A percentile compares a stretch with the other conserved stretches of the same genome.
phyloP scores from a whole-genome alignment of 2,329 filamentous ascomycete species.

The Sclerotinia trifoliorum region DNA sequence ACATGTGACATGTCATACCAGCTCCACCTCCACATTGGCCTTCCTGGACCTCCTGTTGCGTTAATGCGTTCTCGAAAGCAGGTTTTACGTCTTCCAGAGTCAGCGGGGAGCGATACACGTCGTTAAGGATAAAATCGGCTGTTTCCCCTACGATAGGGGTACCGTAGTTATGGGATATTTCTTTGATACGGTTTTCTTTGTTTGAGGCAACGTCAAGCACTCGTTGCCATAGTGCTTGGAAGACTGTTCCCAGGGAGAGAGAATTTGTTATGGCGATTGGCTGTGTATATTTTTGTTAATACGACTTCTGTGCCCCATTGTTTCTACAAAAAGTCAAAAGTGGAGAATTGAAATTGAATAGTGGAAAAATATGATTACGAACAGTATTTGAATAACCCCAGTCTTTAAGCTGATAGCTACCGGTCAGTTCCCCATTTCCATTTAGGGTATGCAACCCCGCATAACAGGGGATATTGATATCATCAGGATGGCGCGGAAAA shows the following conservation, averaged over 20 bases:
- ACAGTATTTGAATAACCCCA: constrained; percentile 39
- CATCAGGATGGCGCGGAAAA: constrained; percentile 34
- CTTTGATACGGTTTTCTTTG: constrained; percentile 26
- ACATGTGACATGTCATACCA: constrained; percentile 64
- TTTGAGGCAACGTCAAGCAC: constrained; percentile 23
- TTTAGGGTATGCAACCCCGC: constrained; percentile 37
- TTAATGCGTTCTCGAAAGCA: constrained; percentile 52
- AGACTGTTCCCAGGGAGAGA: constrained; percentile 41
- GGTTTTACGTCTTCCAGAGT: constrained; percentile 53
- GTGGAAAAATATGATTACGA: constrained; percentile 6
- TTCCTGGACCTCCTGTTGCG: constrained; percentile 53
- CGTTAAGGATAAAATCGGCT: constrained; percentile 61
- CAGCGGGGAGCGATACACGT: constrained; percentile 55
- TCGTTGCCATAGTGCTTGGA: constrained; percentile 38
- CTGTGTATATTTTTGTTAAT: constrained; percentile 18
- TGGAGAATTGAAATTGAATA: neutral
- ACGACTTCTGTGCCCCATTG: neutral
- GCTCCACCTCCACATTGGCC: constrained; percentile 66
- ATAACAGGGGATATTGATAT: constrained; percentile 37
- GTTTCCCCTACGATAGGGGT: constrained; percentile 61
- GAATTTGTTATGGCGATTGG: constrained; percentile 43
- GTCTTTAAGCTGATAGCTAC: constrained; percentile 36
- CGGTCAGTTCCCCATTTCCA: constrained; percentile 38
- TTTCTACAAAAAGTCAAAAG: too few relatives aligned
- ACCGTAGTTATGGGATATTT: constrained; percentile 38